Base-by-base conservation (phyloP, 306 rosid genomes). In the Cicer cuneatum region DNA sequence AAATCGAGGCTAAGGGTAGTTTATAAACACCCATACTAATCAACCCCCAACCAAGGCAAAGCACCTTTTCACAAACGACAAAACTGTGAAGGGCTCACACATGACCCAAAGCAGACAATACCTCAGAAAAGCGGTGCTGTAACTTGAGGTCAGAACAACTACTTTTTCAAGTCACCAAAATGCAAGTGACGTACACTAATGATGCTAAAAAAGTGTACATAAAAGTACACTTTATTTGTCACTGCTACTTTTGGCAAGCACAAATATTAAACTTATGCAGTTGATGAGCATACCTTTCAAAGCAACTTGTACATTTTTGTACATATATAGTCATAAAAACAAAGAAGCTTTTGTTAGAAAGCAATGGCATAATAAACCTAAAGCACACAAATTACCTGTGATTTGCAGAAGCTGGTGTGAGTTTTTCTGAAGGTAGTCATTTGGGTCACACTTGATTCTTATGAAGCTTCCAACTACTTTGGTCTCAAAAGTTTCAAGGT, bases 381-480 rank as follows among this genome's bases (percentile, higher is more conserved):
- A 38, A 47, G 48, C 14, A 72, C 62, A 37, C 51, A 67, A 56
- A 67, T 68, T 78, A 91, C 97, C 90, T 72, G 84, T 81, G 63
- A 93, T 89, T 80, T 86, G 98, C 68, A 90, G 86, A 29, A 93
- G 96, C 82, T 75, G 86, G 79, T 90, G 90, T 62, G 96, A 84
- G 71, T 91, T 87, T 71, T 83, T 93, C 89, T 88, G 98, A 68
- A 83, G 89, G 72, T 84, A 90, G 78, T 93, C 97, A 72, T 90
- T 85, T 3, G 93, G 97, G 69, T 91, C 96, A 54, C 89, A 71
- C 80, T 73, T 93, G 63, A 82, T 84, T 85, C 96, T 86, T 64
- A 93, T 83, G 82, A 89, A 86, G 79, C 96, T 88, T 64, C 98
- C 92, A 63, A 84, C 79, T 58, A 93, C 79, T 78, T 93, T 93